A percentile compares a stretch with the other conserved stretches of the same genome.
Evolutionary conservation across 495 filamentous ascomycete genomes (phyloP).

Genomic region (Hypoxylon lienhwacheense): DNA sequence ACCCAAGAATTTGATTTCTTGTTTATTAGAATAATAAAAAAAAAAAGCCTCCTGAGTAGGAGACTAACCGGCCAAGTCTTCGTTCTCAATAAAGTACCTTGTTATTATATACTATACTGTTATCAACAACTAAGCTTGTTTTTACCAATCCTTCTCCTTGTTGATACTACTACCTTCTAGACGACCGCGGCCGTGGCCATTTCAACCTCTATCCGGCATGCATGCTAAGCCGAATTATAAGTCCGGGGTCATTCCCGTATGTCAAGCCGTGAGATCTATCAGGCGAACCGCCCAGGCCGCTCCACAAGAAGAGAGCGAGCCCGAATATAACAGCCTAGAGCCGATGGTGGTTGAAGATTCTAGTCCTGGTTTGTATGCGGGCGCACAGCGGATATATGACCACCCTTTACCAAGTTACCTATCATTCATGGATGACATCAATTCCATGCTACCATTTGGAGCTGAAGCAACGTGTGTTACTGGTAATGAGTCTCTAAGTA

Average conservation of each 20-base stretch:
- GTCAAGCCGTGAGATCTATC: neutral
- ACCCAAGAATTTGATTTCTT: constrained; percentile 1
- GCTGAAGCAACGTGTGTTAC: constrained; percentile 1
- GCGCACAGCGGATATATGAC: constrained; percentile 1
- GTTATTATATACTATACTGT: too few relatives aligned
- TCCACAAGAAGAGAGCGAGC: neutral
- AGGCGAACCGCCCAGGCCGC: neutral
- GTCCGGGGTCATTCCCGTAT: neutral
- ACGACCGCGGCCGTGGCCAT: neutral
- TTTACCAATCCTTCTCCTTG: neutral
- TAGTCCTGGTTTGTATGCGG: constrained; percentile 2
- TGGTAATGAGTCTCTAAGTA: constrained; percentile 13
- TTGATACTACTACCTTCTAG: neutral
- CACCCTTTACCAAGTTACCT: constrained; percentile 10
- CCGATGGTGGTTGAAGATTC: neutral
- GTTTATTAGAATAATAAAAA: constrained; percentile 3
- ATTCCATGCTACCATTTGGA: constrained; percentile 5
- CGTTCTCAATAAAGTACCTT: too few relatives aligned
- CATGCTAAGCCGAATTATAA: neutral
- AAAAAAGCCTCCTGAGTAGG: too few relatives aligned
- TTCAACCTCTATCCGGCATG: neutral
- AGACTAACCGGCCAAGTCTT: too few relatives aligned
- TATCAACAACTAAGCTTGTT: too few relatives aligned
- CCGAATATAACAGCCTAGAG: constrained; percentile 3
- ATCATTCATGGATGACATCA: constrained; percentile 12